Conservation (phyloP, 2,329 filamentous ascomycete species). For the Monosporascus sp. region DNA sequence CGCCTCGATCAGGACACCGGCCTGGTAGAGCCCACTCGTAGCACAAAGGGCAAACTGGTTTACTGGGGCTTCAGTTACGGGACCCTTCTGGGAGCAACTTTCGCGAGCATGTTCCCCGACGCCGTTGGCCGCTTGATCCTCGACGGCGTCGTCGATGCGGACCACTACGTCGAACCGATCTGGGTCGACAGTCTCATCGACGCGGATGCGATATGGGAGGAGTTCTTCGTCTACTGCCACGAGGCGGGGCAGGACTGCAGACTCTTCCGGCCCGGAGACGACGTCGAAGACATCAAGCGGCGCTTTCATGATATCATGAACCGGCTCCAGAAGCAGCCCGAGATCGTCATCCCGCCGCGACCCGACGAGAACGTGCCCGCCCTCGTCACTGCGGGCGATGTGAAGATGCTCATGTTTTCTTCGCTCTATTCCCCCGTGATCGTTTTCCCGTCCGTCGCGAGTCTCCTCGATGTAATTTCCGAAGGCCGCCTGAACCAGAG, state of each 20-base stretch:
- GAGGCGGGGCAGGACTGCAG: constrained; percentile 34
- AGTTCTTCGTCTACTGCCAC: constrained; percentile 43
- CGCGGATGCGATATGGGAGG: constrained; percentile 39
- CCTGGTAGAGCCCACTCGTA: constrained; percentile 5
- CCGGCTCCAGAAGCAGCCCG: constrained; percentile 28
- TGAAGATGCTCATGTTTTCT: constrained; percentile 32
- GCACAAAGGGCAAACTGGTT: constrained; percentile 25
- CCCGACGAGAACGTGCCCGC: constrained; percentile 24
- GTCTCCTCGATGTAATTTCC: constrained; percentile 25
- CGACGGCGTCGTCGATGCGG: constrained; percentile 30
- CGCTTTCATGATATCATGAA: constrained; percentile 28
- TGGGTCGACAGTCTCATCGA: constrained; percentile 37
- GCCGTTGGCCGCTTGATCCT: constrained; percentile 37
- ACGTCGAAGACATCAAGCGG: constrained; percentile 21
- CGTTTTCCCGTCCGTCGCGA: constrained; percentile 28
- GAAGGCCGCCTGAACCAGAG: constrained; percentile 14
- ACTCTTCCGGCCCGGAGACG: constrained; percentile 32
- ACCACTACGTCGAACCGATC: constrained; percentile 36
- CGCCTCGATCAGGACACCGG: constrained; percentile 5
- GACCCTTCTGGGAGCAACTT: constrained; percentile 32
- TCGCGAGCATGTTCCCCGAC: constrained; percentile 37
- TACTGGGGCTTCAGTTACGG: constrained; percentile 39
- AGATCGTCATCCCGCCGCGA: constrained; percentile 23
- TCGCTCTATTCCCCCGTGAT: constrained; percentile 28
- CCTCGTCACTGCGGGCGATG: constrained; percentile 31